phyloP scores from a whole-genome alignment of 2,329 filamentous ascomycete genomes.

The Microdochium nivale region DNA sequence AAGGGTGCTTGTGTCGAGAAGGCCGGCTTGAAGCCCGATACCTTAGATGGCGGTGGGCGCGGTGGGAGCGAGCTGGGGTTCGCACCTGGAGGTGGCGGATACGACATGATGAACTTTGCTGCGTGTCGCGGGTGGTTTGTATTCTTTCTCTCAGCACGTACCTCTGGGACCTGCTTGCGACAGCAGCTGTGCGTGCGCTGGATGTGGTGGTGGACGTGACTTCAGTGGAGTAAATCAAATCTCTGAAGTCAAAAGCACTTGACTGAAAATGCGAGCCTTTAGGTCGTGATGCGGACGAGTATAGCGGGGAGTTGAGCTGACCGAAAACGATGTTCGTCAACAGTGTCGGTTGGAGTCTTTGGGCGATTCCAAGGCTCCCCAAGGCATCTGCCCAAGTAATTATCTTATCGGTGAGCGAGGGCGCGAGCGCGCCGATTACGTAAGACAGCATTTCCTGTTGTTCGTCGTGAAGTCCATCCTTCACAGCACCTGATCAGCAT shows the following conservation, averaged over 20 bases:
- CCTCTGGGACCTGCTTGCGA: conserved; percentile 34
- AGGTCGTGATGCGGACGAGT: no score
- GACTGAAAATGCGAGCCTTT: no score
- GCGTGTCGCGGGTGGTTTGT: conserved; percentile 22
- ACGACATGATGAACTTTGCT: conserved; percentile 67
- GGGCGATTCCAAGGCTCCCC: no score
- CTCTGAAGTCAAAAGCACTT: neutral
- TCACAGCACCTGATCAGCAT: no score
- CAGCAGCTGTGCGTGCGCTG: neutral
- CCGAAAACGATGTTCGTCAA: no score
- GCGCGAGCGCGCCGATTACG: no score
- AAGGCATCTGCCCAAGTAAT: no score
- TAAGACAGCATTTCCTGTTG: no score
- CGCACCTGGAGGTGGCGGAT: conserved; percentile 74
- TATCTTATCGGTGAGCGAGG: no score
- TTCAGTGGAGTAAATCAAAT: neutral
- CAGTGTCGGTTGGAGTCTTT: no score
- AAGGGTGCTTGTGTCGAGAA: conserved; percentile 32
- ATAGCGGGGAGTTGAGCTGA: no score
- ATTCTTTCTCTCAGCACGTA: conserved; percentile 30
- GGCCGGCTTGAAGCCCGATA: conserved; percentile 39
- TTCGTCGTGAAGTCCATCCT: no score
- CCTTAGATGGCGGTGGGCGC: conserved; percentile 58
- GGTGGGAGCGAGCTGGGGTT: conserved; percentile 60
- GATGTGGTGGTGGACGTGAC: neutral